Base-by-base conservation (phyloP, 2,329 filamentous ascomycete genomes). In the Cladophialophora bantiana region DNA sequence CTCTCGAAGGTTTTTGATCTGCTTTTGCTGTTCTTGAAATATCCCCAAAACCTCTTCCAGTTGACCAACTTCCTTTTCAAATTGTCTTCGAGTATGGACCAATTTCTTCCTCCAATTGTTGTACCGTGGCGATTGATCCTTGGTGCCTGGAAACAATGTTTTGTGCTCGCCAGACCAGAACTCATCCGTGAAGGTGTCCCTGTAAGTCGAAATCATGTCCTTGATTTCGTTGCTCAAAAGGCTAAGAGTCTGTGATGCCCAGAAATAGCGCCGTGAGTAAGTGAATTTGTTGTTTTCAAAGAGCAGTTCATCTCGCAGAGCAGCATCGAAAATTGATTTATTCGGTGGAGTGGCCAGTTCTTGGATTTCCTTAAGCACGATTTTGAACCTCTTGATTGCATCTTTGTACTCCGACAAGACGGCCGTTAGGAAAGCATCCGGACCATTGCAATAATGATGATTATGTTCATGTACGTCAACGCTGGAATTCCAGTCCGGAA, bases 11-110 rank as follows among this genome's bases (percentile, higher is more conserved):
- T 62, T 70, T 48, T 72, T 73, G 53, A 77, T 75, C 66, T 85
- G 81, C 62, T 79, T 83, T 72, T 85, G 83, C 60, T 84, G 85
- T 68, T 85, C 79, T 12, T 83, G 83, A 68, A 86, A 86, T 65
- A 86, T 82, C 73, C 84, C 80, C 66, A 88, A 86, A 0, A 87
- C 86, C 75, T 89, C 86, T 73, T 86, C 86, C 60, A 89, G 77
- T 77, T 88, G 65, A 4, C 31, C n/a, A 5, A 75, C 65, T 35
- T 73, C 73, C 10, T 63, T 59, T 26, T 75, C 73, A 48, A 74
- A 73, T n/a, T 72, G 67, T 62, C 66, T 68, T 18, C 72, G 70
- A 1, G 73, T 67, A 31, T 64, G 57, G 12, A 54, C 45, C 70
- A 74, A 68, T 26, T 71, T 72, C 64, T 71, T 72, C 34, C 73